Conservation (phyloP, 805 yeast species). For the Hanseniaspora thailandica region DNA sequence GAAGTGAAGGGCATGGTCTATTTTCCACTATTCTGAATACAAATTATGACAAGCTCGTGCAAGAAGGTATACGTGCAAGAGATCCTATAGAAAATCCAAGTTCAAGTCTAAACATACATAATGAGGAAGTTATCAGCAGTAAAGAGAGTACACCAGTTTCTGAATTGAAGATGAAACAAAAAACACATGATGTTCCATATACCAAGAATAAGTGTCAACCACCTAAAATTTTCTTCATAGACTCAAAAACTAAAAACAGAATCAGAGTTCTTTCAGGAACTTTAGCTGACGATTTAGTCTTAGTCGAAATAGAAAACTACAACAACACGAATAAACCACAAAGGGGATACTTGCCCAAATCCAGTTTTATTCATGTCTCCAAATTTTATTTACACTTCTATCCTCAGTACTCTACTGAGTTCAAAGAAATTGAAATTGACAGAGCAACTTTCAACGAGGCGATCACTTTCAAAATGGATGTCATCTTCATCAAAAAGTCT, state of each 20-base stretch:
- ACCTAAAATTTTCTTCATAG: constrained; percentile 6
- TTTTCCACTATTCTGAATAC: constrained; percentile 1
- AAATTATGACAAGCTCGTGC: background rate
- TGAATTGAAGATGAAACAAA: no score
- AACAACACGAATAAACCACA: background rate
- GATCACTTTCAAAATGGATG: background rate
- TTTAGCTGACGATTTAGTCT: background rate
- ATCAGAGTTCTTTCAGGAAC: constrained; percentile 1
- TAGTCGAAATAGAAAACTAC: constrained; percentile 3
- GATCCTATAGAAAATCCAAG: background rate
- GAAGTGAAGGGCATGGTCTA: constrained; percentile 4
- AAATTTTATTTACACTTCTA: background rate
- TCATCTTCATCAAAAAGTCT: background rate
- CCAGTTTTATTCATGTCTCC: background rate
- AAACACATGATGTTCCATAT: background rate
- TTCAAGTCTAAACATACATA: no score
- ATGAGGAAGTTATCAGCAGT: no score
- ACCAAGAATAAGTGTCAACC: no score
- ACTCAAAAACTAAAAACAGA: background rate
- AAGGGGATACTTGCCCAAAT: constrained; percentile 6
- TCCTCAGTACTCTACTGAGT: background rate
- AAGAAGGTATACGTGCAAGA: background rate
- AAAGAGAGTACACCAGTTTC: no score
- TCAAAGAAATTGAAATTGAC: background rate
- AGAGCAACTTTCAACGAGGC: background rate